Base-by-base conservation (phyloP, 2,329 filamentous ascomycete genomes). In the Arthrobotrys megalospora region DNA sequence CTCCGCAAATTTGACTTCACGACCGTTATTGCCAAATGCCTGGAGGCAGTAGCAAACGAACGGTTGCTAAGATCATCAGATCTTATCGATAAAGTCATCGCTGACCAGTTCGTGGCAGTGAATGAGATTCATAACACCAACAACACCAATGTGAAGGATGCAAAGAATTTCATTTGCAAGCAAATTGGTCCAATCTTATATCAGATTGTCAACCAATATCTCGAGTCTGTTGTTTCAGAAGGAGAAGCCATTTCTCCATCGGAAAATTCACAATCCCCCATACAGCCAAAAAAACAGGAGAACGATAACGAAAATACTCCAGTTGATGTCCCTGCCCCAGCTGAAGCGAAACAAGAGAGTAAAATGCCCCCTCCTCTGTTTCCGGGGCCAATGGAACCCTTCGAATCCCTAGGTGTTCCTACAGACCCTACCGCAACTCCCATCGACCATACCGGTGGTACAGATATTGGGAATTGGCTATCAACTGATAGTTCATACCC, bases 121-220 rank as follows among this genome's bases (percentile, higher is more conserved):
- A 63, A 47, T 19, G 62, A 67, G 19, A 43, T 69, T 16, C 75
- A 78, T 16, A 78, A 78, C 60, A 72, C 38, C 50, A 78, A 78
- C 16, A 63, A 48, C 21, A 72, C 67, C 8, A 78, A 78, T 24
- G 47, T 78, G 32, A 72, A 62, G 21, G 75, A 78, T 10, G 67
- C 75, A 24, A 78, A 78, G 19, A 21, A 6, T 3, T 78, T 67
- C 14, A 63, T 78, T 38, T 71, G 67, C 62, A 71, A 50, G 16
- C 67, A 68, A 11, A 78, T 78, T n/a, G 67, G 75, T 1, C 75
- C 75, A 12, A 68, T 78, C 32, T 53, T 78, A 11, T 72, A 72
- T 48, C 41, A 45, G 6, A 24, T 78, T 32, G 68, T 72, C 36
- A 78, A 64, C 43, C 36, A 62, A 16, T 65, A 53, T 50, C 60